phyloP scores from a whole-genome alignment of 2,329 filamentous ascomycete species.

The Epichloe festucae region DNA sequence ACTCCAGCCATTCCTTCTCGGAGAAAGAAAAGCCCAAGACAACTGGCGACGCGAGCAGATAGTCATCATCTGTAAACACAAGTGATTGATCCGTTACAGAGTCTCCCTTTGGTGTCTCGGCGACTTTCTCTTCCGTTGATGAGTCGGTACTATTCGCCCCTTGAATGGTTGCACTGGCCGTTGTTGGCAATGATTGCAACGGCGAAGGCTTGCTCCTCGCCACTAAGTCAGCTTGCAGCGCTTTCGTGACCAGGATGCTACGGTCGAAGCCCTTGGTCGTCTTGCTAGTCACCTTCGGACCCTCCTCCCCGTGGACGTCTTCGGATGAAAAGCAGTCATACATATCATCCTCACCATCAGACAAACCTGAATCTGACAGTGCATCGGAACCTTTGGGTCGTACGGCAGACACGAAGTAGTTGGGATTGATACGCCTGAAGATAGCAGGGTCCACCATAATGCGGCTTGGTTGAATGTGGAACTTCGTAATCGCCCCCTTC shows the following conservation, averaged over 20 bases:
- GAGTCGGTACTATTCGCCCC: background rate
- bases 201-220: conserved; percentile 30
- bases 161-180: conserved; percentile 7
- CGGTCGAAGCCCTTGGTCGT: background rate
- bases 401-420: conserved; percentile 66
- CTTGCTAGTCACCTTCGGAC: conserved; percentile 9
- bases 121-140: conserved; percentile 1
- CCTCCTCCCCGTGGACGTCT: conserved; percentile 27
- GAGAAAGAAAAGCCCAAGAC: conserved; percentile 79
- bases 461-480: conserved; percentile 75
- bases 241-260: conserved; percentile 17
- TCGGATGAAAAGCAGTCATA: conserved; percentile 24
- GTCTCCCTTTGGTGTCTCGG: conserved; percentile 8
- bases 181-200: conserved; percentile 38
- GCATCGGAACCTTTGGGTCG: conserved; percentile 57
- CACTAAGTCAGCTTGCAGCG: conserved; percentile 17
- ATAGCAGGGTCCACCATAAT: conserved; percentile 80
- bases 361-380: conserved; percentile 35
- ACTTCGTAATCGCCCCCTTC: conserved; percentile 48
- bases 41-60: conserved; percentile 70
- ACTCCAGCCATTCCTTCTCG: conserved; percentile 85
- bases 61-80: conserved; percentile 68
- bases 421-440: conserved; percentile 74
- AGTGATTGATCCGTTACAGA: conserved; percentile 16
- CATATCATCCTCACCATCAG: conserved; percentile 23